Conservation (phyloP, 2,329 filamentous ascomycete genomes). For the Cladosporium sp. region DNA sequence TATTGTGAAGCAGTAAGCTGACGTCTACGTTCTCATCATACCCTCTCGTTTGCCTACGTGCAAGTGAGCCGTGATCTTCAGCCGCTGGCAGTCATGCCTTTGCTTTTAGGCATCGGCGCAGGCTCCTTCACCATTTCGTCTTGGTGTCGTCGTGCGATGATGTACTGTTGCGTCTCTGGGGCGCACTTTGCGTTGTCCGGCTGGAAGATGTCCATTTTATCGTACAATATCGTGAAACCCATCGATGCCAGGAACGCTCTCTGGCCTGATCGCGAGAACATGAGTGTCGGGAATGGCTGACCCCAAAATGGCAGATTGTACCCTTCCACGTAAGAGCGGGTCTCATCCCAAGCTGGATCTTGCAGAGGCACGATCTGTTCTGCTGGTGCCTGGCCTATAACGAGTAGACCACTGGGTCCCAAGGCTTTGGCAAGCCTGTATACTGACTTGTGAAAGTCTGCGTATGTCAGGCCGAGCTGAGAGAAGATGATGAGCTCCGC, state of each 20-base stretch:
- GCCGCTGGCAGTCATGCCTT: too few species aligned
- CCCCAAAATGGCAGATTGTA: constrained; percentile 18
- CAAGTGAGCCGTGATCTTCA: too few species aligned
- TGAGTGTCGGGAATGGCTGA: constrained; percentile 12
- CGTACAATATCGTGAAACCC: background rate
- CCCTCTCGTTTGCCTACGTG: too few species aligned
- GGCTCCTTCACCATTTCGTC: background rate
- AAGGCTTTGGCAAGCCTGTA: constrained; percentile 23
- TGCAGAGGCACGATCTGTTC: constrained; percentile 21
- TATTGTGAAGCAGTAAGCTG: too few species aligned
- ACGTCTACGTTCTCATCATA: too few species aligned
- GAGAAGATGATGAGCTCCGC: constrained; percentile 31
- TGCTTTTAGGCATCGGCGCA: background rate
- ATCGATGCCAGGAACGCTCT: constrained; percentile 6
- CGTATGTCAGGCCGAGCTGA: constrained; percentile 26
- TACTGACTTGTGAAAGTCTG: constrained; percentile 23
- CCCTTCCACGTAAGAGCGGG: constrained; percentile 13
- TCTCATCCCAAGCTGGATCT: constrained; percentile 17
- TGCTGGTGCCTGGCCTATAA: constrained; percentile 26
- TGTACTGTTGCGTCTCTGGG: background rate
- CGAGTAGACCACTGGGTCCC: constrained; percentile 24
- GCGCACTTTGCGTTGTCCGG: background rate
- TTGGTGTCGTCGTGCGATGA: background rate
- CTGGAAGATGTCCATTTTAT: background rate
- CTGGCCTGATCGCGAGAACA: constrained; percentile 16